Evolutionary conservation across 2,329 filamentous ascomycete species (phyloP).

Genomic region (Venturia oleaginea): DNA sequence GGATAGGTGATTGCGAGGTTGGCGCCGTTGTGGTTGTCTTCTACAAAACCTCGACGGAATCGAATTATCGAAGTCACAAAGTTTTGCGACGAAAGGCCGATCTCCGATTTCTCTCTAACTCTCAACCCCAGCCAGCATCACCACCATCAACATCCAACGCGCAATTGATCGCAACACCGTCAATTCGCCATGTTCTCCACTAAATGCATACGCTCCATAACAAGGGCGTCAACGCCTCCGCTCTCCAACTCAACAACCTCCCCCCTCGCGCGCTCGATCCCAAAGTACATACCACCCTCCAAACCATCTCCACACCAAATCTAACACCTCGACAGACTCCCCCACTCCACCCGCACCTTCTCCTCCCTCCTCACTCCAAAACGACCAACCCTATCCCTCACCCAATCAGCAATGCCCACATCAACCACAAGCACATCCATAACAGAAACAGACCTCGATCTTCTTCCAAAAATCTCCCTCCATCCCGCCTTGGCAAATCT

Average conservation of each 20-base stretch:
- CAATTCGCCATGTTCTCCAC: background rate
- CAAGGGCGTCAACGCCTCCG: constrained; percentile 15
- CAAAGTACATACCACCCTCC: background rate
- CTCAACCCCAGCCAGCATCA: background rate
- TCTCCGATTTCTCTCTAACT: background rate
- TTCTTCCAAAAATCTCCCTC: constrained; percentile 27
- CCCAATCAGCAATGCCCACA: constrained; percentile 10
- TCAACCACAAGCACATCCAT: constrained; percentile 17
- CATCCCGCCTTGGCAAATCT: constrained; percentile 28
- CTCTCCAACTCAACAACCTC: constrained; percentile 16
- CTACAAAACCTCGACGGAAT: background rate
- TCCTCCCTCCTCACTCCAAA: background rate
- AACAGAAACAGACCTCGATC: constrained; percentile 22
- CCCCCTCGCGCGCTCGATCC: background rate
- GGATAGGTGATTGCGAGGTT: background rate
- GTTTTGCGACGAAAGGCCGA: background rate
- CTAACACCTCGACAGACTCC: background rate
- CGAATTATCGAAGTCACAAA: background rate
- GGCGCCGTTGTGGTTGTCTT: background rate
- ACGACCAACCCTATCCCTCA: background rate
- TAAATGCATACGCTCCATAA: background rate
- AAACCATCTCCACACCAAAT: background rate
- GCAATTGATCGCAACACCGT: background rate
- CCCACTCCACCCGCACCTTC: background rate
- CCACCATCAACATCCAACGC: background rate